Percentiles rank a stretch among this genome's conserved stretches.
Evolutionary conservation across 768 basidiomycete genomes (phyloP).

Genomic region (Chalciporus sphaerocephalus): DNA sequence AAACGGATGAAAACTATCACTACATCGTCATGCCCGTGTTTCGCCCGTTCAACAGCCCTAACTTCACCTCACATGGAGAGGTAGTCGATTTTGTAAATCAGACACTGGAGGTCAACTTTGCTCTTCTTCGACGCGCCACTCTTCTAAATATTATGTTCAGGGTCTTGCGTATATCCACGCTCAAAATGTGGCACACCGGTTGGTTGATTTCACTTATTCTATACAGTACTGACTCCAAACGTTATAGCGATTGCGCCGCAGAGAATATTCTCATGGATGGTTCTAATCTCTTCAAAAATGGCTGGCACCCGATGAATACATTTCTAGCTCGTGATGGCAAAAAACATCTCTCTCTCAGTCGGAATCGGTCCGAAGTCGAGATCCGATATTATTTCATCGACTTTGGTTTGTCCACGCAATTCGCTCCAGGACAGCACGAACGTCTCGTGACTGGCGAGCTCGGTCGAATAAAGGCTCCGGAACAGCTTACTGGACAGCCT

Average conservation of each 20-base stretch:
- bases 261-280: slow-evolving; percentile 32
- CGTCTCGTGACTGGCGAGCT: slow-evolving; percentile 1
- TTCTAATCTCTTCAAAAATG: slow-evolving; percentile 15
- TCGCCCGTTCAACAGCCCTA: slow-evolving; percentile 16
- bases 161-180: slow-evolving; percentile 34
- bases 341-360: slow-evolving; percentile 13
- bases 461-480: slow-evolving; percentile 15
- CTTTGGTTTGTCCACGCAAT: slow-evolving; percentile 31
- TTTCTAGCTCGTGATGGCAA: slow-evolving; percentile 8
- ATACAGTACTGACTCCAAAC: background rate
- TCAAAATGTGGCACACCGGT: slow-evolving; percentile 34
- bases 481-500: slow-evolving; percentile 14
- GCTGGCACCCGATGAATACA: slow-evolving; percentile 18
- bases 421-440: slow-evolving; percentile 12
- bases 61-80: slow-evolving; percentile 21
- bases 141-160: slow-evolving; percentile 11
- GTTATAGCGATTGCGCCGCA: slow-evolving; percentile 18
- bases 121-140: background rate
- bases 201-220: background rate
- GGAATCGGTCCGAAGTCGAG: slow-evolving; percentile 23
- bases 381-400: slow-evolving; percentile 32
- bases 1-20: slow-evolving; percentile 6
- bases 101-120: slow-evolving; percentile 17
- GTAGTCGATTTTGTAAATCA: slow-evolving; percentile 22
- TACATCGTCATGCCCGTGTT: slow-evolving; percentile 25